Evolutionary conservation across 2,329 filamentous ascomycete species (phyloP), one percentile per base, ranked within the genome.

Genomic region (Tolypocladium tundrense): DNA sequence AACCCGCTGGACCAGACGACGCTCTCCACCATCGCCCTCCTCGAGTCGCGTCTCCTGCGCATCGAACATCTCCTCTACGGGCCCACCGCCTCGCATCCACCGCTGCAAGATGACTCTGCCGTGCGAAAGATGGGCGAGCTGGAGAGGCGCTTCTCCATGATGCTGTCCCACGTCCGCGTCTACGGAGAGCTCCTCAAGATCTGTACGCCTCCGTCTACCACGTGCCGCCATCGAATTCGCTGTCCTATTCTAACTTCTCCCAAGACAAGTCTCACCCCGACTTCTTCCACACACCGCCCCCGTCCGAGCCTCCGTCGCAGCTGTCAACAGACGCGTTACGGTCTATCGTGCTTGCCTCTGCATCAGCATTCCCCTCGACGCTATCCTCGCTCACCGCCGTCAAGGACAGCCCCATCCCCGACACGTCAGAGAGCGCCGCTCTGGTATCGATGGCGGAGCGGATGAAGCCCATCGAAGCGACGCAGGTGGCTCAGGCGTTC

Each of bases 101-200:
- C 66, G 6, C 62, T 69, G 2, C 70, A 75, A 16, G 63, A 75
- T 27, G 69, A 69, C 19, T 74, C 81, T 0, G 76, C 78, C 0
- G 63, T 72, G 31, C 70, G 73, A 24, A 72, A 75, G 48, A 70
- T 85, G 48, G 75, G 75, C 58, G 74, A 80, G 43, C 74, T 85
- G 0, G 81, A 85, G 63, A 75, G 74, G 55, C 79, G 81, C 33
- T 82, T 85, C 65, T 72, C 75, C 16, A 67, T 69, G 39, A 72
- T 85, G 8, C 62, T 80, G 7, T 78, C 79, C 37, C 74, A 75
- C 56, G 72, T 81, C 40, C 79, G 81, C 54, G 80, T 83, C 57
- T 85, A 85, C 62, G 77, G 75, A 35, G 82, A 86, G 63, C 74
- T 86, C 8, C 73, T 86, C 42, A 81, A 80, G 65, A 82, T 86